Evolutionary conservation across 192 early-diverging fungal species (phyloP).

Genomic region (Mortierella antarctica): DNA sequence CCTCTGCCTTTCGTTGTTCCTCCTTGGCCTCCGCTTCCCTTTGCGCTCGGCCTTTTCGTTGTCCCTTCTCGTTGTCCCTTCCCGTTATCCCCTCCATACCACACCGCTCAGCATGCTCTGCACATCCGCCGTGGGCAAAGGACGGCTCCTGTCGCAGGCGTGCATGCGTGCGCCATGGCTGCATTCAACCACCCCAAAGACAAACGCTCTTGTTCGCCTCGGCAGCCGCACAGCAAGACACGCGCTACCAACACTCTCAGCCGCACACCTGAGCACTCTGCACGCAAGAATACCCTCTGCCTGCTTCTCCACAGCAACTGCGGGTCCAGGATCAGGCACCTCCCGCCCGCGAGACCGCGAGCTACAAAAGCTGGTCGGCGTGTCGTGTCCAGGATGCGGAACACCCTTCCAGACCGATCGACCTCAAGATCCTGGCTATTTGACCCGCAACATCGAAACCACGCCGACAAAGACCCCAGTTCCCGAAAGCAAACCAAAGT

Average conservation of each 20-base stretch:
- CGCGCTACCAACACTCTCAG: neutral
- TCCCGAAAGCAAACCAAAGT: neutral
- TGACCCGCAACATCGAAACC: constrained; percentile 1
- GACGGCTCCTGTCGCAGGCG: no score
- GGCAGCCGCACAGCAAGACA: no score
- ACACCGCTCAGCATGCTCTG: no score
- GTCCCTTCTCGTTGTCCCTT: no score
- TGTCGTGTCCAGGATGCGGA: constrained; percentile 48
- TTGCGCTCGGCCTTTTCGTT: neutral
- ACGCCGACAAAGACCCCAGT: neutral
- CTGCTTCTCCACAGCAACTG: neutral
- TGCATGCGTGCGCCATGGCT: no score
- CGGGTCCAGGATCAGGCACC: neutral
- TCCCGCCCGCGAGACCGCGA: neutral
- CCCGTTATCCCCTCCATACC: no score
- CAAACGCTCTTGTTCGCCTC: no score
- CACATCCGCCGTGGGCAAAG: no score
- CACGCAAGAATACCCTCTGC: neutral
- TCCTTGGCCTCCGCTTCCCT: neutral
- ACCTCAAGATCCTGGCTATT: constrained; percentile 25
- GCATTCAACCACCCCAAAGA: no score
- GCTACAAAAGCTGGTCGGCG: constrained; percentile 17
- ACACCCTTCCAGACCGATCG: constrained; percentile 25
- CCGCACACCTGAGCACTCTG: neutral
- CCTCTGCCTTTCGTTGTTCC: neutral